phyloP scores from a whole-genome alignment of 176 grass and related monocot genomes.

The Cenchrus fungigraminus region DNA sequence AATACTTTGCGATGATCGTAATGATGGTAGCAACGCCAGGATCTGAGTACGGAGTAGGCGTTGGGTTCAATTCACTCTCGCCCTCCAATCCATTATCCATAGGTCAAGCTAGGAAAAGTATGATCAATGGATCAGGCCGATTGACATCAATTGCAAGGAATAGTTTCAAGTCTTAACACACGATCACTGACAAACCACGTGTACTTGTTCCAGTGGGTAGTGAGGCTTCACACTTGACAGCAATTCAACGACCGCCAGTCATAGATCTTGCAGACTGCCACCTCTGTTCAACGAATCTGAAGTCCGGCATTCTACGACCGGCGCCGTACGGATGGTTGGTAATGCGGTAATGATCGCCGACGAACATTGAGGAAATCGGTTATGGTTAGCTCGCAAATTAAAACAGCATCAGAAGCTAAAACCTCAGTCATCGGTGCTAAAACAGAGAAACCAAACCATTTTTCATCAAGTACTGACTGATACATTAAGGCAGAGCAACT shows the following conservation, averaged over 20 bases:
- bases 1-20: neutral
- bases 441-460: constrained; percentile 36
- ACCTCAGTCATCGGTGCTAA: neutral
- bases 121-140: neutral
- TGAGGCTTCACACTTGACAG: neutral
- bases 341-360: constrained; percentile 11
- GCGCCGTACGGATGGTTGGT: neutral
- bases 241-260: constrained; percentile 8
- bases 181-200: neutral
- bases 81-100: neutral
- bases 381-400: neutral
- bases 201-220: neutral
- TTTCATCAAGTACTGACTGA: constrained; percentile 48
- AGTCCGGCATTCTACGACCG: neutral
- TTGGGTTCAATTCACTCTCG: neutral
- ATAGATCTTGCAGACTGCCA: neutral
- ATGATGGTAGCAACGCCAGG: neutral
- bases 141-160: neutral
- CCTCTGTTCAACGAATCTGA: neutral
- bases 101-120: too few species aligned
- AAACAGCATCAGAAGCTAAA: neutral
- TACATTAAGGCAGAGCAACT: constrained; percentile 55
- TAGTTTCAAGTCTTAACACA: neutral
- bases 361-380: neutral
- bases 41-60: neutral